Evolutionary conservation across 805 yeast species (phyloP), one percentile per base, ranked within the genome.

Genomic region (Candida dendrica): DNA sequence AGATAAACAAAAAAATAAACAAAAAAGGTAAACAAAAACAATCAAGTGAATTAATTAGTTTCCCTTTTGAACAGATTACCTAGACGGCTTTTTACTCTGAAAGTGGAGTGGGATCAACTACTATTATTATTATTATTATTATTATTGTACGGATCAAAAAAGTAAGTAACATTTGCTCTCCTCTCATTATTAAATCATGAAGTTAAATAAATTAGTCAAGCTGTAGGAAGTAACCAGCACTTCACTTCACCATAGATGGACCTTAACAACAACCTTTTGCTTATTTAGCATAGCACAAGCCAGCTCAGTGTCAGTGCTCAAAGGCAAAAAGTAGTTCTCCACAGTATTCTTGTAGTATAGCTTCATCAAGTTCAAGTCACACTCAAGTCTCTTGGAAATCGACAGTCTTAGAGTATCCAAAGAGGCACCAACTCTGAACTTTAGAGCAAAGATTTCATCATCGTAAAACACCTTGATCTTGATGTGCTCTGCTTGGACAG

Each of bases 401-500:
- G 53, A 47, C 7, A 40, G 39, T 42, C 42, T 51, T 6, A 56
- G 37, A 1, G 37, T 41, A 3, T 34, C 15, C 13, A 55, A 34
- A 1, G 38, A 20, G 5, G 37, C 41, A 8, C 26, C 37, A 17
- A 35, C 45, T 15, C 51, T 40, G 18, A 40, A 40, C 37, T 45
- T 49, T 7, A 56, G 26, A 2, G 61, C 61, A 44, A 55, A 55
- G 31, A 55, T 56, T 36, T 56, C 61, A 30, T 49, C 49, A 24
- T 47, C 39, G 26, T 43, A 42, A 40, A 42, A 52, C 2, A 56
- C 49, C 27, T 56, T 56, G n/a, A 52, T 38, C 44, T 56, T 56
- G 3, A 50, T 33, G 19, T 20, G 33, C 18, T 43, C 47, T 1
- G 36, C 26, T 3, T 31, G 29, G 19, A 15, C 30, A 27, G 30